Percentiles rank a stretch among this genome's conserved stretches.
Evolutionary conservation across 495 filamentous ascomycete species (phyloP).

Genomic region (Corynascus novoguineensis): DNA sequence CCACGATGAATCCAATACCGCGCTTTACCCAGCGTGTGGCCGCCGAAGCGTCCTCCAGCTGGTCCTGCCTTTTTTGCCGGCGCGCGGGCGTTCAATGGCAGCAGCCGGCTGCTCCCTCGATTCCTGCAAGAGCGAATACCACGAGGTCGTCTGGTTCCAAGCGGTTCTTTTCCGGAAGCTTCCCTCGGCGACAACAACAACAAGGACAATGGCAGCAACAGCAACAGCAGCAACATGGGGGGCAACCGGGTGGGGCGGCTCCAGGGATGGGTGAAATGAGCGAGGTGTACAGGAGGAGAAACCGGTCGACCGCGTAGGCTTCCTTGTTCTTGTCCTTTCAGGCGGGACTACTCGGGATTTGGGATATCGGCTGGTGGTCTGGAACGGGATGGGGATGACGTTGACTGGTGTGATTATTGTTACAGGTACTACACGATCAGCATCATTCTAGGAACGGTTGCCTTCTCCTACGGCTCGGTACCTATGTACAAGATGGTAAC

Average conservation of each 20-base stretch:
- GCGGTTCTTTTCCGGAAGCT: conserved; percentile 23
- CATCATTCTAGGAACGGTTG: conserved; percentile 82
- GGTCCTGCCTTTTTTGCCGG: conserved; percentile 22
- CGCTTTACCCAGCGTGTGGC: conserved; percentile 13
- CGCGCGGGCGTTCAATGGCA: conserved; percentile 16
- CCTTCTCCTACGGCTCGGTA: conserved; percentile 90
- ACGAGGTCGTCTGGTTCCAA: conserved; percentile 1
- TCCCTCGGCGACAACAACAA: conserved; percentile 12
- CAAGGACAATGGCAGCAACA: conserved; percentile 16
- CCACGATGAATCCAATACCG: conserved; percentile 24
- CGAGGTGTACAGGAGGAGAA: conserved; percentile 52
- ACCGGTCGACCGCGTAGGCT: conserved; percentile 52
- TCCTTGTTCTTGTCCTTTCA: not conserved
- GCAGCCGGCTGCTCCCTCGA: not conserved
- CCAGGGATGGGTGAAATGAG: conserved; percentile 52
- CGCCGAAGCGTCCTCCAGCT: conserved; percentile 4
- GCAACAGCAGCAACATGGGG: conserved; percentile 15
- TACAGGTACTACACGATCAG: conserved; percentile 76
- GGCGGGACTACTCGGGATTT: not conserved
- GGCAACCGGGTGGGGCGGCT: conserved; percentile 8
- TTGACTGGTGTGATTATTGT: not conserved
- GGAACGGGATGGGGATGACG: not conserved
- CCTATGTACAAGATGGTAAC: conserved; percentile 95
- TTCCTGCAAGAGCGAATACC: not conserved
- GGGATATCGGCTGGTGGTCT: not conserved